Evolutionary conservation across 78 protist species (phyloP), one percentile per base, ranked within the genome.

Genomic region (Dictyostelium intermedium): DNA sequence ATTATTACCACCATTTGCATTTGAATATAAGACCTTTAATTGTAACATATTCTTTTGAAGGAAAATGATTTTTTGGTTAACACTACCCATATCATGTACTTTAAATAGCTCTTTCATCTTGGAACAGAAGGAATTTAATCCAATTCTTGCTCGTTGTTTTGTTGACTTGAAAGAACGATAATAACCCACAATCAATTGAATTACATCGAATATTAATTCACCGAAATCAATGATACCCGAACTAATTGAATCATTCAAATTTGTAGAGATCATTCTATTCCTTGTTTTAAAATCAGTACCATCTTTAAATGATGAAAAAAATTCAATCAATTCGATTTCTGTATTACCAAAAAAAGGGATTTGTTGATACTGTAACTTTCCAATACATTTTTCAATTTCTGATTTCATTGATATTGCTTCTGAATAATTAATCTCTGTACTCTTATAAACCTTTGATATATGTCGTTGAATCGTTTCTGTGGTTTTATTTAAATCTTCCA

Each of bases 241-340:
- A 72, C 34, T 76, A 35, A 74, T 35, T 8, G 32, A 27, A 43
- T 87, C 92, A 7, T 60, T 32, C 2, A 78, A 30, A 66, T 87
- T 87, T 3, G 92, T 27, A 5, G 92, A 77, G 25, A 87, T 76
- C 45, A 87, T 87, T 18, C 9, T 4, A 43, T 78, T 78, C 9
- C 78, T 56, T 39, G 7, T 4, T 61, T 18, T 39, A 32, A 79
- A 79, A 79, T 35, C 70, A 23, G 4, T 13, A 41, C 45, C 5
- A 78, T 78, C 39, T 27, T 47, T 43, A 50, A 79, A 79, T 0
- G 70, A 27, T 1, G 84, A 43, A 50, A 10, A 79, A n/a, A 79
- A 79, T 27, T 79, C 84, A 20, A 79, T 50, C 1, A 79, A 8
- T 37, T 79, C 84, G 2, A 6, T 43, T 41, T 5, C 5, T 2